Evolutionary conservation across 2,329 filamentous ascomycete genomes (phyloP).

Genomic region (Dendrostoma leiphaemia): DNA sequence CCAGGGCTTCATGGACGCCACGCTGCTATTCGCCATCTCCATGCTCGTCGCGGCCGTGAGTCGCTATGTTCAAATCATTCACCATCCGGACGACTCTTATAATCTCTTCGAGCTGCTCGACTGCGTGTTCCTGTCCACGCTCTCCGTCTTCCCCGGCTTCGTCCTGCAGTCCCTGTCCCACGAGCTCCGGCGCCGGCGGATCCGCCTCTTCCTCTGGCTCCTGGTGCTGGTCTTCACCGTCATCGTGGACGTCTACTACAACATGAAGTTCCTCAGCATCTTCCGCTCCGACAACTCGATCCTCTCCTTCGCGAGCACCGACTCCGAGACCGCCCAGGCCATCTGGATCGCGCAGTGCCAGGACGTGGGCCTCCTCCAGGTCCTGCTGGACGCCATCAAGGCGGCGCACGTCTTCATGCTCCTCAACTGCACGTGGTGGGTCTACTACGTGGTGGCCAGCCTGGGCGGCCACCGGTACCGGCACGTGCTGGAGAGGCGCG

Average conservation of each 20-base stretch:
- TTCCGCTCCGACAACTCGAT: background rate
- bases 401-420: conserved; percentile 16
- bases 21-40: conserved; percentile 17
- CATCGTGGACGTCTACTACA: conserved; percentile 21
- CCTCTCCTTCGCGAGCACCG: background rate
- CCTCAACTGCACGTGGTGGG: conserved; percentile 18
- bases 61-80: conserved; percentile 6
- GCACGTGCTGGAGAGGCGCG: background rate
- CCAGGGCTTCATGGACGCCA: background rate
- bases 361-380: conserved; percentile 6
- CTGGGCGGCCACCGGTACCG: background rate
- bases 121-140: conserved; percentile 13
- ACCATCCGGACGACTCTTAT: conserved; percentile 13
- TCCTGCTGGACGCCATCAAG: conserved; percentile 3
- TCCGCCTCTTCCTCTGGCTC: conserved; percentile 23
- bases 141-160: conserved; percentile 14
- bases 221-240: conserved; percentile 20
- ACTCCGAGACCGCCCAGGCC: background rate
- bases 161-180: conserved; percentile 17
- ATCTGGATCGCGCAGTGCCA: conserved; percentile 15
- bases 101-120: conserved; percentile 14
- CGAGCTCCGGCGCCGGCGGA: conserved; percentile 17
- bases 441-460: conserved; percentile 15
- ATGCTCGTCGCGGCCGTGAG: conserved; percentile 16
- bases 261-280: conserved; percentile 9